Evolutionary conservation across 2,329 filamentous ascomycete genomes (phyloP), one percentile per base, ranked within the genome.

Genomic region (Paradendryphiella salina): DNA sequence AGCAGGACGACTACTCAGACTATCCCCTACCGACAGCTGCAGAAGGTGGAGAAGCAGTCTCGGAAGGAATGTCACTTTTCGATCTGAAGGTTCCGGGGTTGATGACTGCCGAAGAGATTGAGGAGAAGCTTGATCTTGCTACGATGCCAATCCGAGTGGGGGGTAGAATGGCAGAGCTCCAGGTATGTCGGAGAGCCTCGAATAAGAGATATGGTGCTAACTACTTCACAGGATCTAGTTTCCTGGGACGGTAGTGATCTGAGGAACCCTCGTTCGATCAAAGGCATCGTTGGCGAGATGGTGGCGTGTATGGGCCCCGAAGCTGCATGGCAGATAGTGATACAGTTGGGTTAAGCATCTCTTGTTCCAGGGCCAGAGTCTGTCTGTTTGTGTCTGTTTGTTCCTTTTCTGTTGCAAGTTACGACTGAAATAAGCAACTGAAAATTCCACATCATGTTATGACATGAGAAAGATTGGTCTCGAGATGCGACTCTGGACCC

Each of bases 11-110:
- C n/a, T 51, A 57, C 28, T 60, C 55, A 1, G 65, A 67, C 6
- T 65, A 61, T 42, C 60, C 62, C n/a, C 48, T 64, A 4, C 65
- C 62, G 5, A 65, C 53, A 31, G 65, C 61, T 28, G 54, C 61
- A 45, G 64, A 66, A 53, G 72, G 70, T 6, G 66, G 67, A 4
- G 55, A 69, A 5, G 77, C 76, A 0, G 63, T 67, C 2, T 46
- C 50, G 1, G 57, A 61, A 3, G 72, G 71, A 5, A 63, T 75
- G 20, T 78, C 79, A 0, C 75, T 91, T 0, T 84, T 90, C 52
- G 68, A 75, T 0, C 79, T 85, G 39, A 77, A 80, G 38, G 86
- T 91, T 78, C 88, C 88, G 0, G 88, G 88, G 0, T 79, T 89
- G 32, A 77, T 83, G 35, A 77, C 82, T 0, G 65, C 81, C 2